Conservation (phyloP, 139 green algal genomes). For the Coccomyxa sp. region DNA sequence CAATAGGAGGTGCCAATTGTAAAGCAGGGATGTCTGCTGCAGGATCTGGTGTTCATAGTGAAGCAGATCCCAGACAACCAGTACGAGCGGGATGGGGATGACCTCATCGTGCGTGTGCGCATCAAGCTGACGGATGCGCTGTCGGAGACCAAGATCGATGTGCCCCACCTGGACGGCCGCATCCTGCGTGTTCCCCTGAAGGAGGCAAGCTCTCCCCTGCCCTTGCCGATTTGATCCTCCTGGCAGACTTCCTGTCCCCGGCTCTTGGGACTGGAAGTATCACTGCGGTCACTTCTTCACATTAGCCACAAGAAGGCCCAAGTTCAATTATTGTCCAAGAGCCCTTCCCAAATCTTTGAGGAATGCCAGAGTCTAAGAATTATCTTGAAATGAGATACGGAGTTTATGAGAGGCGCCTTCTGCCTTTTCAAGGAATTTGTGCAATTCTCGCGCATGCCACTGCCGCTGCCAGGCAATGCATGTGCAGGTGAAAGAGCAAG, state of each 20-base stretch:
- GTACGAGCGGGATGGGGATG: constrained; percentile 78
- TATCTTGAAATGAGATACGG: too few species aligned
- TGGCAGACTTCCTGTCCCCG: too few species aligned
- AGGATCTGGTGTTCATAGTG: constrained; percentile 88
- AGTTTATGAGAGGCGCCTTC: too few species aligned
- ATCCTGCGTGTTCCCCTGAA: constrained; percentile 36
- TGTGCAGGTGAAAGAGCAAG: background rate
- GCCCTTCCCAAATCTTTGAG: background rate
- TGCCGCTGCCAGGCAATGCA: background rate
- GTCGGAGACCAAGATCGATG: constrained; percentile 32
- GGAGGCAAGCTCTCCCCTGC: constrained; percentile 19
- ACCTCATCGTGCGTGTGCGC: constrained; percentile 54
- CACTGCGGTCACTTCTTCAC: background rate
- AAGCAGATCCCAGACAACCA: constrained; percentile 79
- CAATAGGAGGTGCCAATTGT: too few species aligned
- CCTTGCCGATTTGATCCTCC: background rate
- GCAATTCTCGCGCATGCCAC: background rate
- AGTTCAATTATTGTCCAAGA: background rate
- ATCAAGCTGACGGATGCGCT: constrained; percentile 20
- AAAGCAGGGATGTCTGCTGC: constrained; percentile 40
- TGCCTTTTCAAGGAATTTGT: background rate
- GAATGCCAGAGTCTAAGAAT: background rate
- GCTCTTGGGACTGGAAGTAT: too few species aligned
- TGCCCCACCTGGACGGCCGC: constrained; percentile 55
- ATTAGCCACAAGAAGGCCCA: background rate